A percentile compares a stretch with the other conserved stretches of the same genome.
Conservation (phyloP, 305 asterid species). For the Rubia tinctorum region DNA sequence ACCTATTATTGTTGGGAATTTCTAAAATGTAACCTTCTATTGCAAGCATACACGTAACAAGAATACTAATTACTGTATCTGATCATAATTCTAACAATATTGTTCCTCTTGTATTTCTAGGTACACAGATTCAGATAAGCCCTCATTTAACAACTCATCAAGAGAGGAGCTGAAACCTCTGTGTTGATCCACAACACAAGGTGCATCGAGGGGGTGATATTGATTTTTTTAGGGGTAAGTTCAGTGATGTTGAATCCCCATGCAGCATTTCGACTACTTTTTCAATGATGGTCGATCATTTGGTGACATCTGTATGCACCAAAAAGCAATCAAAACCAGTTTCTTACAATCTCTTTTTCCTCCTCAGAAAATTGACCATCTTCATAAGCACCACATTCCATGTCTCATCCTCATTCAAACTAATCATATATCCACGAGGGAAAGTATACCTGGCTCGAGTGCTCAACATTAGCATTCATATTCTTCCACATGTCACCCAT, state of each 20-base stretch:
- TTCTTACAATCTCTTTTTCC: not conserved
- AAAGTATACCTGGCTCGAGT: not conserved
- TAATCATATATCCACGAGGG: not conserved
- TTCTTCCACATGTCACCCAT: not conserved
- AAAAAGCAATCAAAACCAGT: not conserved
- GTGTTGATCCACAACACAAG: not conserved
- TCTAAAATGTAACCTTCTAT: too few relatives aligned
- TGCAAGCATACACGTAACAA: too few relatives aligned
- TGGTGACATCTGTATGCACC: conserved; percentile 1
- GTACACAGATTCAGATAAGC: too few relatives aligned
- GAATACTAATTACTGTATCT: too few relatives aligned
- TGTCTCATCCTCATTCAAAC: not conserved
- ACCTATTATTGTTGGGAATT: too few relatives aligned
- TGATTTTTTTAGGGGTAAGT: not conserved
- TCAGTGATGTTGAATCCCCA: not conserved
- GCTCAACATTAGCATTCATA: not conserved
- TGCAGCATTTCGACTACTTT: not conserved
- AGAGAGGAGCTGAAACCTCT: not conserved
- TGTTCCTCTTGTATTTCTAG: too few relatives aligned
- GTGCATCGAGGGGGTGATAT: not conserved
- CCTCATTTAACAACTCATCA: not conserved
- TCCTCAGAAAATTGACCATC: not conserved
- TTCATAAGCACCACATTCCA: not conserved
- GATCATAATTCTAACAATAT: too few relatives aligned
- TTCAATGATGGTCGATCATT: not conserved